Evolutionary conservation across 73 alveolate species (phyloP), one percentile per base, ranked within the genome.

Genomic region (Paraurostyla sp.): DNA sequence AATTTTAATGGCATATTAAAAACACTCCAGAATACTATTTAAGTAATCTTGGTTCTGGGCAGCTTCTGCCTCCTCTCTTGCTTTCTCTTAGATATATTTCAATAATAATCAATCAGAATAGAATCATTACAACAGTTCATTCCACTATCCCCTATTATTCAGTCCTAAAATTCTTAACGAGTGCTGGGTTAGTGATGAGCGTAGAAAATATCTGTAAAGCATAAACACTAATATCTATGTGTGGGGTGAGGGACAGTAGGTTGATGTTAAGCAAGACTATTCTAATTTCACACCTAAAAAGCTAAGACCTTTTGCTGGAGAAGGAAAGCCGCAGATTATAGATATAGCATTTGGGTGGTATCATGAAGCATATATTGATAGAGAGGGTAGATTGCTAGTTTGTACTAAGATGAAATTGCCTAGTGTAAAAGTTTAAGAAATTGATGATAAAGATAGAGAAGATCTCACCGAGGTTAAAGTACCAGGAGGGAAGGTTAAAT

Each of bases 171-270:
- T 23, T 16, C 20, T 1, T 36, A 49, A 35, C 7, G 76, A 50
- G n/a, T 51, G 76, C 46, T 78, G 89, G 89, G 13, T 85, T 0
- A 40, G 88, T 41, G 75, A 85, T 16, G 81, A 73, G 33, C 85
- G 81, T 40, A 59, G 89, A 59, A 71, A 81, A 22, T 30, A 25
- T 51, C 16, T 71, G 33, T 29, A 56, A 60, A 11, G 42, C 20
- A 71, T 51, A 22, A 50, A 48, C 23, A 91, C 96, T 23, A 91
- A 86, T 42, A 81, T 82, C 22, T 89, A 83, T 51, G 84, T 93
- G 41, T 93, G 95, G 95, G 97, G 97, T 15, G 89, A 93, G 52
- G 97, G 97, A 42, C 40, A 42, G 58, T 76, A 80, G 54, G 83
- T 87, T 29, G 92, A 83, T 30, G 43, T 45, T 60, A 52, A 78